Percentiles rank a stretch among this genome's conserved stretches.
phyloP scores from a whole-genome alignment of 306 rosid species.

The apple (Malus domestica) region DNA sequence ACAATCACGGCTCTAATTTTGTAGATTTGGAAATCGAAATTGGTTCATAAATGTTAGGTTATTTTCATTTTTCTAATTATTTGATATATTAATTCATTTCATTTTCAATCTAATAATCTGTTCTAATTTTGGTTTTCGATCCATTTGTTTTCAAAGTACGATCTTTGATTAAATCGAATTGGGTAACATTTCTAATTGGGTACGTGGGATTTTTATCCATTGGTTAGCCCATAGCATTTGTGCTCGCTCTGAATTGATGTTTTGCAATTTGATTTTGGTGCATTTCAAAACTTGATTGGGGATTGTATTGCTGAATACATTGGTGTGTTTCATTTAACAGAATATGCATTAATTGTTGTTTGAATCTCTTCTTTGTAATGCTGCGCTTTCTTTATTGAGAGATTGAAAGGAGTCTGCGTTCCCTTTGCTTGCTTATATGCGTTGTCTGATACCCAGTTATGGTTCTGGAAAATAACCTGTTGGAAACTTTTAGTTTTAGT shows the following conservation, averaged over 20 bases:
- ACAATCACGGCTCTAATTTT: not conserved
- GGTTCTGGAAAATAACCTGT: not conserved
- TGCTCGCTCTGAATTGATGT: not conserved
- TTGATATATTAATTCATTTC: not conserved
- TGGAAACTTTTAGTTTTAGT: not conserved
- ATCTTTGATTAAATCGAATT: not conserved
- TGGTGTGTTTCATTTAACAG: not conserved
- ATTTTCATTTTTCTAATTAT: not conserved
- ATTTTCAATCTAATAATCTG: not conserved
- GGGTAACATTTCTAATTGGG: not conserved
- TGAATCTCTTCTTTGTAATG: not conserved
- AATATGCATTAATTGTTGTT: not conserved
- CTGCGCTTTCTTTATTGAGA: not conserved
- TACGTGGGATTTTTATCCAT: not conserved
- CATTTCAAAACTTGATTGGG: not conserved
- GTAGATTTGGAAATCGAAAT: not conserved
- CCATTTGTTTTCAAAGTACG: not conserved
- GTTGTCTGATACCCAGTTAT: not conserved
- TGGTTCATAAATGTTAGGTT: not conserved
- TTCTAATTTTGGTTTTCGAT: not conserved
- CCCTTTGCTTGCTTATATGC: not conserved
- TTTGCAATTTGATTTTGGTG: not conserved
- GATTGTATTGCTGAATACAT: not conserved
- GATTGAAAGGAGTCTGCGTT: not conserved
- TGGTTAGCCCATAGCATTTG: not conserved